Base-by-base conservation (phyloP, 495 filamentous ascomycete species). In the Polyplosphaeria fusca region DNA sequence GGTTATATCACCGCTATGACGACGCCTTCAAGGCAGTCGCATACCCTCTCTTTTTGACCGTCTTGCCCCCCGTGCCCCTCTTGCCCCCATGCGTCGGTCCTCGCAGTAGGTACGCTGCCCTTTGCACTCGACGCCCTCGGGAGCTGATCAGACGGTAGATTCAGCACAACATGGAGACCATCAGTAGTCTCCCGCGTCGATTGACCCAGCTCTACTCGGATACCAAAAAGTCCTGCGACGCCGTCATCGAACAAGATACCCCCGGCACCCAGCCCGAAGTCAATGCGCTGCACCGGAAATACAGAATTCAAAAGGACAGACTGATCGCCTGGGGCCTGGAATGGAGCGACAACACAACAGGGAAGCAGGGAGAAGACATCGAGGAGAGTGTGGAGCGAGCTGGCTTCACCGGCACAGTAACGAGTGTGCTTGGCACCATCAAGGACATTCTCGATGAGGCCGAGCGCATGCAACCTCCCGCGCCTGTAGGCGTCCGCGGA, bases 171-270 rank as follows among this genome's bases (percentile, higher is more conserved):
- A 64, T 64, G 61, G 55, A 60, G 26, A 60, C 61, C 14, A 32
- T 64, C 16, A 42, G 49, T 40, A 41, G 51, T 30, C 46, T 60
- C n/a, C 81, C 82, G 69, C 81, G 86, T 55, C 84, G 89, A 58
- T 79, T 96, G 35, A 93, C 89, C 44, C 86, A 92, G 71, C 81
- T 95, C 63, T 96, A 95, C 71, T 87, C 89, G 61, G 89, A 96
- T 73, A 92, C 89, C 42, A 96, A 96, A 68, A 86, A 84, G 47
- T 90, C 87, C 13, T 91, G 86, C 71, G 87, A 91, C 68, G 88
- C 86, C 61, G 82, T 89, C 60, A 87, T 86, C 52, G 87, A 86
- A 18, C 83, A 84, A 5, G 80, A 79, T 27, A 86, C 82, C 45
- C 74, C 74, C 48, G 77, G 72, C 40, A 76, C 78, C 16, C 74